phyloP scores from a whole-genome alignment of 2,329 filamentous ascomycete genomes.

The Alternaria consortialis region DNA sequence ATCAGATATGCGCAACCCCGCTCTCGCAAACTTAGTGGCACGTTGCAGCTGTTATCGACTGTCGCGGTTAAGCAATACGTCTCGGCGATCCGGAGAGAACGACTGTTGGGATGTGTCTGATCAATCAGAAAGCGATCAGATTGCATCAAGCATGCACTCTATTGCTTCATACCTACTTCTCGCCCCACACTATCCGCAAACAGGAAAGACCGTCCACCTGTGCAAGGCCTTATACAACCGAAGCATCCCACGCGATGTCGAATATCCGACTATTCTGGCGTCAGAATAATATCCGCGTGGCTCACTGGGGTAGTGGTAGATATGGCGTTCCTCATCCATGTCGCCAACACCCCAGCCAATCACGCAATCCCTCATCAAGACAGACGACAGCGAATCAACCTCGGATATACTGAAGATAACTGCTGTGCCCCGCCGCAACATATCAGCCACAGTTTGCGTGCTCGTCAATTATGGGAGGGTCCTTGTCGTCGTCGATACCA shows the following conservation, averaged over 20 bases:
- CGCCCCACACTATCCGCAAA: slow-evolving; percentile 17
- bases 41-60: slow-evolving; percentile 21
- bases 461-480: neutral
- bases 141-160: slow-evolving; percentile 42
- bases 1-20: slow-evolving; percentile 17
- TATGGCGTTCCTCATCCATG: slow-evolving; percentile 29
- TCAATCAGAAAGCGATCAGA: slow-evolving; percentile 32
- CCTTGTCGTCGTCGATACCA: neutral
- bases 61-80: slow-evolving; percentile 9
- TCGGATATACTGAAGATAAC: slow-evolving; percentile 5
- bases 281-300: slow-evolving; percentile 17
- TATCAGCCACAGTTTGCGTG: slow-evolving; percentile 2
- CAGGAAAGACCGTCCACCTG: neutral
- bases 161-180: slow-evolving; percentile 40
- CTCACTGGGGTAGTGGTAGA: slow-evolving; percentile 14
- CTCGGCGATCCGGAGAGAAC: slow-evolving; percentile 9
- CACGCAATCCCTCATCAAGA: slow-evolving; percentile 42
- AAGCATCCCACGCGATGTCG: slow-evolving; percentile 7
- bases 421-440: neutral
- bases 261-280: slow-evolving; percentile 11
- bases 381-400: slow-evolving; percentile 33
- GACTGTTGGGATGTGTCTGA: slow-evolving; percentile 20
- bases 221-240: slow-evolving; percentile 14
- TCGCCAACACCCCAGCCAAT: slow-evolving; percentile 43
- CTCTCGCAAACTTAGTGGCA: slow-evolving; percentile 43